Evolutionary conservation across 1,139 yeast species (phyloP), one percentile per base, ranked within the genome.

Genomic region (Tardiomyces digboiensis): DNA sequence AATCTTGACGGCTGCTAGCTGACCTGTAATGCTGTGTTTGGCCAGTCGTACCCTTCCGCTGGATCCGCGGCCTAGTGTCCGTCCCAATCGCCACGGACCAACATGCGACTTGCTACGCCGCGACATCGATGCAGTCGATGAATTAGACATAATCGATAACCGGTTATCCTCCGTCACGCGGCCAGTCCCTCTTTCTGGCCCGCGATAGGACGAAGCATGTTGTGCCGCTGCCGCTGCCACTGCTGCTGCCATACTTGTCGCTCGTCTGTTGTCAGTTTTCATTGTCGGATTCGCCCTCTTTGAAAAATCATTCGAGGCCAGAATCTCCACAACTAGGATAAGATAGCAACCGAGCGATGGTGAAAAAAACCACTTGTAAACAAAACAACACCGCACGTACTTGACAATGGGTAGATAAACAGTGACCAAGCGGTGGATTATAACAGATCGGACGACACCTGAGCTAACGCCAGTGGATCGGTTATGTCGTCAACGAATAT

Each of bases 71-170:
- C 99, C 99, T 41, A 91, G 69, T 2, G 98, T 89, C 52, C 93
- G 75, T 13, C 98, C 98, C 29, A 91, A 68, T 60, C 86, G 82
- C 99, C 99, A 91, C 2, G 98, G 97, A 1, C 99, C 99, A 42
- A 87, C 83, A 50, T 79, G 80, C 62, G 82, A 76, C 61, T 82
- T 78, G 46, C 84, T 68, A 49, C 71, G 76, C 44, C 69, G 63
- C n/a, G 74, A 62, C 12, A 82, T 78, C 23, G 86, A 80, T 22
- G 76, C 75, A 58, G 78, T 84, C 13, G 84, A 77, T 41, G 80
- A 66, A 29, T 52, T 50, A 13, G 55, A 52, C 21, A 50, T 44
- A 41, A 50, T 52, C 40, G 55, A 52, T 23, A 52, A 50, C 41
- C 55, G 42, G 44, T 52, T 54, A n/a, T n/a, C n/a, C n/a, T n/a